Evolutionary conservation across 1,284 basidiomycete genomes (phyloP).

Genomic region (Boletus mariae): DNA sequence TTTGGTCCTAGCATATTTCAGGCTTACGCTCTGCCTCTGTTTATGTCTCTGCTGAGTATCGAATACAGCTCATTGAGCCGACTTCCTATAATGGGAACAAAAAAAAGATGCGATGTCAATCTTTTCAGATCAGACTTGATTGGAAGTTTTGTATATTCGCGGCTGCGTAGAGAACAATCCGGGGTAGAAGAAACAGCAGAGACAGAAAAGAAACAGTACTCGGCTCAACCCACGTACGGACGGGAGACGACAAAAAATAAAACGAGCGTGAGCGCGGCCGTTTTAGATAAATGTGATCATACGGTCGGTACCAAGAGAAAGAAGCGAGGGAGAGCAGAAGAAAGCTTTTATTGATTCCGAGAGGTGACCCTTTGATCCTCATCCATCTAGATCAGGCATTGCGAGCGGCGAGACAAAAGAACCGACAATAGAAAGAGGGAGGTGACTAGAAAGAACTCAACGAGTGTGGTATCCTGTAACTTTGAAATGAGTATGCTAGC

Average conservation of each 20-base stretch:
- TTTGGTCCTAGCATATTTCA: too few relatives aligned
- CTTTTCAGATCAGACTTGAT: neutral
- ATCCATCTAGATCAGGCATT: neutral
- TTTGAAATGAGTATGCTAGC: constrained; percentile 3
- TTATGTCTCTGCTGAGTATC: too few relatives aligned
- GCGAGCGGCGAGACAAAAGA: neutral
- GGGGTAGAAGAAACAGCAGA: neutral
- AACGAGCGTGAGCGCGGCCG: neutral
- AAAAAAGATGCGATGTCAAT: neutral
- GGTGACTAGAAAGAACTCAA: constrained; percentile 2
- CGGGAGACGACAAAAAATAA: neutral
- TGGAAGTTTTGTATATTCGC: neutral
- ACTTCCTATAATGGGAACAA: too few relatives aligned
- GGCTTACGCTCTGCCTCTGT: too few relatives aligned
- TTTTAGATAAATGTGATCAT: neutral
- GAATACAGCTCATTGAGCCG: too few relatives aligned
- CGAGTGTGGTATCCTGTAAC: constrained; percentile 22
- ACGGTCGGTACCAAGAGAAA: neutral
- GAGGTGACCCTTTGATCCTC: constrained; percentile 1
- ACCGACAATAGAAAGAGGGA: neutral
- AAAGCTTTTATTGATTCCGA: constrained; percentile 3
- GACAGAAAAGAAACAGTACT: neutral
- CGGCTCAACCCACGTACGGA: neutral
- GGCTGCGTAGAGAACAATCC: neutral
- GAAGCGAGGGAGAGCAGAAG: neutral